Evolutionary conservation across 2,329 filamentous ascomycete genomes (phyloP).

Genomic region (Celoporthe dispersa): DNA sequence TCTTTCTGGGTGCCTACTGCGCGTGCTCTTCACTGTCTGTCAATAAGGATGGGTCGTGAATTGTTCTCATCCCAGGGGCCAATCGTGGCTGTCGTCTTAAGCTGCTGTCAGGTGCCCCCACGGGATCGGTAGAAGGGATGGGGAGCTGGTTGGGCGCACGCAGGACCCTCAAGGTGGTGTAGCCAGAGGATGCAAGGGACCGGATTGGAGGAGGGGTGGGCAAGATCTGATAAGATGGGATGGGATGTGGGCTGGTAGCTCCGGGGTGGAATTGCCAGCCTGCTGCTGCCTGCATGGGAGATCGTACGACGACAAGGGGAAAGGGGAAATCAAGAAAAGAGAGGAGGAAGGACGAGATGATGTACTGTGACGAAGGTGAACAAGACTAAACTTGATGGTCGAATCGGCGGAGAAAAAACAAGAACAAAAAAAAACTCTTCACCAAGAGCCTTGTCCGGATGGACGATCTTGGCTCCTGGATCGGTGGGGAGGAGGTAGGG

Average conservation of each 20-base stretch:
- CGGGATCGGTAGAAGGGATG: neutral
- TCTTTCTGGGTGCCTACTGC: neutral
- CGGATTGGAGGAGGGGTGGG: neutral
- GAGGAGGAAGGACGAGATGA: slow-evolving; percentile 7
- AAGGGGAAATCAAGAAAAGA: neutral
- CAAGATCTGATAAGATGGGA: slow-evolving; percentile 8
- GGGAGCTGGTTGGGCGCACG: neutral
- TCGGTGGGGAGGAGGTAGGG: slow-evolving; percentile 7
- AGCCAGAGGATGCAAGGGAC: slow-evolving; percentile 1
- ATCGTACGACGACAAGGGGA: slow-evolving; percentile 3
- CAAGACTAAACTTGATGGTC: neutral
- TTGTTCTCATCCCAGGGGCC: neutral
- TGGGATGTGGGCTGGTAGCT: slow-evolving; percentile 5
- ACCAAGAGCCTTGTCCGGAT: slow-evolving; percentile 8
- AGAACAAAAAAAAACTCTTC: slow-evolving; percentile 14
- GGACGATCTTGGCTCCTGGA: slow-evolving; percentile 15
- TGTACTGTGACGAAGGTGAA: slow-evolving; percentile 3
- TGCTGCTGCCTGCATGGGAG: neutral
- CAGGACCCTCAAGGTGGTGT: neutral
- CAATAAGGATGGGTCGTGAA: neutral
- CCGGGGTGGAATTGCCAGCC: neutral
- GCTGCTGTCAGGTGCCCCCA: neutral
- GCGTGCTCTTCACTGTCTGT: neutral
- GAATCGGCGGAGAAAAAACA: neutral
- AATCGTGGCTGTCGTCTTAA: neutral